Evolutionary conservation across 2,329 filamentous ascomycete species (phyloP).

Genomic region (Apiospora sp.): DNA sequence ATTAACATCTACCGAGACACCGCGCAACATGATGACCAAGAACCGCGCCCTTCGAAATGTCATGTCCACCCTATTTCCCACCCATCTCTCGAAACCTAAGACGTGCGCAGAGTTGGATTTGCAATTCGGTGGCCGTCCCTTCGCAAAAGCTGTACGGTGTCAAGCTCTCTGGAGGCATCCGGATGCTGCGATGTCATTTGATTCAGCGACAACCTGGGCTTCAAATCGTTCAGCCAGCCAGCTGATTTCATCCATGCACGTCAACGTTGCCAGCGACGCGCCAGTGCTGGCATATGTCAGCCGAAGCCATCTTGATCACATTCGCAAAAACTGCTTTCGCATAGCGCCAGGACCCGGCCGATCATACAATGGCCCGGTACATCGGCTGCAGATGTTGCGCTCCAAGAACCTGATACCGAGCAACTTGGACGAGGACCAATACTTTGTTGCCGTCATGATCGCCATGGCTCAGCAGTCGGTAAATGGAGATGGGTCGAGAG

Average conservation of each 20-base stretch:
- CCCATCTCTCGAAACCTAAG: conserved; percentile 41
- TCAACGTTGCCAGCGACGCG: conserved; percentile 37
- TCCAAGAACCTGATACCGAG: conserved; percentile 56
- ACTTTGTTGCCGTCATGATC: conserved; percentile 60
- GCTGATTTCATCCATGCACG: conserved; percentile 33
- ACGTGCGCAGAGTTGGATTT: conserved; percentile 53
- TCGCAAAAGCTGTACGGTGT: conserved; percentile 54
- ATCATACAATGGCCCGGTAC: conserved; percentile 56
- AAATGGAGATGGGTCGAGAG: conserved; percentile 45
- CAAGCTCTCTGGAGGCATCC: conserved; percentile 59
- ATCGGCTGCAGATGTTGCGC: conserved; percentile 55
- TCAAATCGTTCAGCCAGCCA: conserved; percentile 44
- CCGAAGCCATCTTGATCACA: conserved; percentile 53
- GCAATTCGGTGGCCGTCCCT: conserved; percentile 56
- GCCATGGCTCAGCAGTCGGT: conserved; percentile 65
- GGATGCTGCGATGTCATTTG: conserved; percentile 43
- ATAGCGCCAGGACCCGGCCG: conserved; percentile 50
- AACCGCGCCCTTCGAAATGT: conserved; percentile 53
- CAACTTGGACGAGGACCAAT: conserved; percentile 59
- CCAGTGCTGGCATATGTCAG: conserved; percentile 58
- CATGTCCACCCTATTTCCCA: conserved; percentile 53
- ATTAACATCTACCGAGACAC: conserved; percentile 47
- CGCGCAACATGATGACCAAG: conserved; percentile 44
- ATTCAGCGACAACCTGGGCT: conserved; percentile 44
- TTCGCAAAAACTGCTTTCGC: conserved; percentile 57